Evolutionary conservation across 2,329 filamentous ascomycete genomes (phyloP), one percentile per base, ranked within the genome.

Genomic region (Penicillium decumbens): DNA sequence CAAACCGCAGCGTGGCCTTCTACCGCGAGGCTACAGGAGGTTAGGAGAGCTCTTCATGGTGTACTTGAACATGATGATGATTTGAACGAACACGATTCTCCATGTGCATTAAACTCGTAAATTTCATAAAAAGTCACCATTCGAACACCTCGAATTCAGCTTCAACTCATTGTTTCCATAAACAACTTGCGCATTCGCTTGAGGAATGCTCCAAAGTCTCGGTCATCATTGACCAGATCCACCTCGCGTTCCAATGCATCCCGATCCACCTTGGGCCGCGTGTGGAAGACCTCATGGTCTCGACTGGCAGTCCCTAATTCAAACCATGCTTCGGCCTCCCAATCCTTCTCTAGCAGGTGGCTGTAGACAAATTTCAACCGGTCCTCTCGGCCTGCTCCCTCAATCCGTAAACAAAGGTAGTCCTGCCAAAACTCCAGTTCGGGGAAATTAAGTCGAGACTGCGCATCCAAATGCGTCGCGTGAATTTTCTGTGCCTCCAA

Each of bases 371-470:
- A 95, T 70, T 92, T 92, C 60, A 98, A 77, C 24, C 88, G 80
- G 71, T 96, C 91, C 55, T 88, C 84, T 65, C 82, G 81, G 1
- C 89, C 91, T 0, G 88, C 88, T 1, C 92, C 92, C 66, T 97
- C 92, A 64, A 98, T 95, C 53, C 87, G 79, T 66, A 97, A 71
- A 50, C 92, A 91, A 51, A 98, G 76, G 66, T 92, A 93, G 47
- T 86, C 87, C 68, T 95, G 88, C 93, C 93, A 98, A 67, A 97
- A 97, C 59, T 91, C 88, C 40, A 98, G 79, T 74, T 98, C 93
- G 0, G 93, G 93, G 38, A 88, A 81, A 71, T 98, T 97, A 71
- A 92, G 88, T 29, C 89, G 82, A 46, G 87, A 82, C 73, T 97
- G 92, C 1, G 85, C 81, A 62, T 95, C 89, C 32, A 95, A 77